Evolutionary conservation across 805 yeast species (phyloP).

Genomic region (Peterozyma toletana): DNA sequence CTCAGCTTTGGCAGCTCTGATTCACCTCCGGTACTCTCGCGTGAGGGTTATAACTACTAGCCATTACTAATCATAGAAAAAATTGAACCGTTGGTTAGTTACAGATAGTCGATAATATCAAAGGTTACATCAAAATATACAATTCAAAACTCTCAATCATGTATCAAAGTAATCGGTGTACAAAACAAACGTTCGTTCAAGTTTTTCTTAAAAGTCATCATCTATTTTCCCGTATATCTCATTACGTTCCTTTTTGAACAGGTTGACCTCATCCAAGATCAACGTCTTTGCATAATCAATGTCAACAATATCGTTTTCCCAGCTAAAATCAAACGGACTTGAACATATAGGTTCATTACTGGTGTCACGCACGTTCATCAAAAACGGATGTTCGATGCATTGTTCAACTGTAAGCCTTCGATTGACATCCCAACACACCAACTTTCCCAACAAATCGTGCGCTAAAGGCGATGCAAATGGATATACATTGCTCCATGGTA

Average conservation of each 20-base stretch:
- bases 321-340: constrained; percentile 55
- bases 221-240: neutral
- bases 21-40: no score
- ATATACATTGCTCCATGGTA: constrained; percentile 46
- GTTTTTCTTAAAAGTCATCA: no score
- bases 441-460: constrained; percentile 39
- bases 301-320: constrained; percentile 39
- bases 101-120: no score
- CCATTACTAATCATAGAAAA: no score
- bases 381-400: constrained; percentile 51
- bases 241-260: constrained; percentile 29
- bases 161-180: no score
- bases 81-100: no score
- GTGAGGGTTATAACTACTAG: no score
- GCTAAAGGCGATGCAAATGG: constrained; percentile 56
- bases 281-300: constrained; percentile 39
- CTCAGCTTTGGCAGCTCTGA: no score
- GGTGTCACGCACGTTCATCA: constrained; percentile 43
- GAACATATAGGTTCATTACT: constrained; percentile 49
- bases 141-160: no score
- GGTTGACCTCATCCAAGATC: constrained; percentile 45
- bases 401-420: constrained; percentile 47
- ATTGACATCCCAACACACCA: constrained; percentile 61
- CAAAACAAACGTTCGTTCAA: no score
- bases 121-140: no score